These are phyloP conservation scores for Xanthoconium purpureum DNA, from an alignment of 768 basidiomycete genomes.

Conservation along the genomic window DNA sequence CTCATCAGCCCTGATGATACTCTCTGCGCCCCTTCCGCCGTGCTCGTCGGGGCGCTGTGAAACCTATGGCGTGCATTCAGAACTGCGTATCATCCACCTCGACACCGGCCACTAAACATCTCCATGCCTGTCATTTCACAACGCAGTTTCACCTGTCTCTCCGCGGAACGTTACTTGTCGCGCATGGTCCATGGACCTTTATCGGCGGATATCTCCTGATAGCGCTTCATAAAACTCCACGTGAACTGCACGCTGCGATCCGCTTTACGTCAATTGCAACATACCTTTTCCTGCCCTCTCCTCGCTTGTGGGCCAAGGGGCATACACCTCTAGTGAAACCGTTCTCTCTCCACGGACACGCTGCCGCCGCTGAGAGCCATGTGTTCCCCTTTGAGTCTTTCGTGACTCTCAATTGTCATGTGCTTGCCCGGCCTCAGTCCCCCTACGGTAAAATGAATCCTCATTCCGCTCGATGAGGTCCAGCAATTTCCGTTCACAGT, in stretches of 20 bases:
- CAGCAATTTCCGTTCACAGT: conserved; percentile 28
- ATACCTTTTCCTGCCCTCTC: conserved; percentile 30
- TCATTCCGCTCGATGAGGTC: conserved; percentile 13
- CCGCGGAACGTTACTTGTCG: background rate
- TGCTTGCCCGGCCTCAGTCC: conserved; percentile 6
- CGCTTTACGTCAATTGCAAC: conserved; percentile 29
- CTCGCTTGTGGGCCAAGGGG: conserved; percentile 32
- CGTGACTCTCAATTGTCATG: conserved; percentile 11
- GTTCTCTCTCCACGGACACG: conserved; percentile 30
- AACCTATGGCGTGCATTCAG: background rate
- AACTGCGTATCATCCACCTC: conserved; percentile 2
- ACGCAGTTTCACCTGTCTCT: background rate
- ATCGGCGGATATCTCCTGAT: conserved; percentile 29
- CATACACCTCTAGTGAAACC: conserved; percentile 11
- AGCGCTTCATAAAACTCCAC: conserved; percentile 13
- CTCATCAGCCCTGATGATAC: conserved; percentile 12
- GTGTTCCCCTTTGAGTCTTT: conserved; percentile 12
- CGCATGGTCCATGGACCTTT: conserved; percentile 24
- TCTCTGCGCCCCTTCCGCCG: conserved; percentile 14
- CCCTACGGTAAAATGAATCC: conserved; percentile 17
- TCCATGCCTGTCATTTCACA: background rate
- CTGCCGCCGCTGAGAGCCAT: conserved; percentile 14
- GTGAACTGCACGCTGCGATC: conserved; percentile 20
- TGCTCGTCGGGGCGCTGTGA: conserved; percentile 18
- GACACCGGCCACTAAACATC: background rate